Conservation (phyloP, 2,329 filamentous ascomycete species). For the Penicillium sp. region DNA sequence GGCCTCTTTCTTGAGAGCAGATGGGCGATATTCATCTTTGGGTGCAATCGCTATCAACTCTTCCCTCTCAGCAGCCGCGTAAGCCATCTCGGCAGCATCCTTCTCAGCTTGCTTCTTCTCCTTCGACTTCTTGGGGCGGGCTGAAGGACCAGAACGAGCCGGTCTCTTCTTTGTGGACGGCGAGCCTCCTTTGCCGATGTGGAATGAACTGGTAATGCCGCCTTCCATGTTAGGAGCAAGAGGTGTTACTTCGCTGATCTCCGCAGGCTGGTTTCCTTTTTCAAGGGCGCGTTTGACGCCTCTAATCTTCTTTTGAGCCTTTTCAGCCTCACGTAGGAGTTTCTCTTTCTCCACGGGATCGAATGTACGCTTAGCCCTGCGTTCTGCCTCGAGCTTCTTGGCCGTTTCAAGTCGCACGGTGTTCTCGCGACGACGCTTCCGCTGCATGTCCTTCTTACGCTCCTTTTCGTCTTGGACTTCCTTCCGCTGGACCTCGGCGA, state of each 20-base stretch:
- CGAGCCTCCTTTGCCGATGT: constrained; percentile 56
- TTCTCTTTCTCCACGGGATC: constrained; percentile 79
- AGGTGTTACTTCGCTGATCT: constrained; percentile 67
- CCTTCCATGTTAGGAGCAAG: constrained; percentile 79
- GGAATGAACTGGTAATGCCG: constrained; percentile 80
- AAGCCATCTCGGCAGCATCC: constrained; percentile 78
- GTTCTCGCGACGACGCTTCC: constrained; percentile 92
- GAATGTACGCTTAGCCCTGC: constrained; percentile 70
- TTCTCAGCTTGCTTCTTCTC: constrained; percentile 67
- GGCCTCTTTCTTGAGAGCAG: constrained; percentile 41
- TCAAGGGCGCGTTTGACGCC: constrained; percentile 84
- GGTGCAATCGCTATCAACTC: constrained; percentile 50
- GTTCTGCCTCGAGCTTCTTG: constrained; percentile 75
- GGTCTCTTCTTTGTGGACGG: constrained; percentile 50
- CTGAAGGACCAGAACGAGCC: constrained; percentile 47
- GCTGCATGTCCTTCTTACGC: constrained; percentile 99
- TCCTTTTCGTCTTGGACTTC: constrained; percentile 95
- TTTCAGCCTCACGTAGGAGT: constrained; percentile 78
- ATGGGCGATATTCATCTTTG: constrained; percentile 51
- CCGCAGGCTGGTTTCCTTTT: constrained; percentile 70
- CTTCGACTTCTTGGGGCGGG: constrained; percentile 82
- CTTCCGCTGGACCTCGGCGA: constrained; percentile 81
- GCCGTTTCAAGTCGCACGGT: constrained; percentile 82
- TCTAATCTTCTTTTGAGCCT: constrained; percentile 87
- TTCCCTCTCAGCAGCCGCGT: constrained; percentile 60